A percentile compares a stretch with the other conserved stretches of the same genome.
Conservation (phyloP, 2,329 filamentous ascomycete species). For the Fusarium nelsonii region DNA sequence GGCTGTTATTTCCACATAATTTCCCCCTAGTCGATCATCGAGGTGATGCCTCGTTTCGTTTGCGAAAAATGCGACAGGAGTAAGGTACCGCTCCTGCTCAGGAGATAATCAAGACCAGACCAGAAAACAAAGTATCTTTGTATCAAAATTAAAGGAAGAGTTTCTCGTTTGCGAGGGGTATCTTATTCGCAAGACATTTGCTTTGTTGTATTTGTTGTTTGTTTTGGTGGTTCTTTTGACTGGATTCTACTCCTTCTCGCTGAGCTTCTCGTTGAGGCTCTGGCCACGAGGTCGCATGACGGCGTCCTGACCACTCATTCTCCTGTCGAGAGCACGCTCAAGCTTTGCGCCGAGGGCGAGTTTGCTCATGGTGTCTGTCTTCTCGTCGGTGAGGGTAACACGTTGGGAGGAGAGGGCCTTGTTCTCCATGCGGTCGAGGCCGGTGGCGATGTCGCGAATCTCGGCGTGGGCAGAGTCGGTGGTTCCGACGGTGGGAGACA, state of each 20-base stretch:
- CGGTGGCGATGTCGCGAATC: slow-evolving; percentile 78
- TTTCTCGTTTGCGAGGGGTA: slow-evolving; percentile 32
- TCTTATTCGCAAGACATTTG: slow-evolving; percentile 37
- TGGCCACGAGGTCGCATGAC: slow-evolving; percentile 74
- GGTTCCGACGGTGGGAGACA: slow-evolving; percentile 69
- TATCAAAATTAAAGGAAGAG: slow-evolving; percentile 13
- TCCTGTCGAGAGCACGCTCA: slow-evolving; percentile 84
- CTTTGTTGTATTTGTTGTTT: slow-evolving; percentile 7
- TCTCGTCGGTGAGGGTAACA: slow-evolving; percentile 77
- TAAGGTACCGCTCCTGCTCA: slow-evolving; percentile 2
- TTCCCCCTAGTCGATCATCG: slow-evolving; percentile 8
- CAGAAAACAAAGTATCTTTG: slow-evolving; percentile 15
- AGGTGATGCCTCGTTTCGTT: slow-evolving; percentile 15
- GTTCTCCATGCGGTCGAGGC: slow-evolving; percentile 90
- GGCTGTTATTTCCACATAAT: slow-evolving; percentile 19
- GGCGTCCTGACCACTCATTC: slow-evolving; percentile 91
- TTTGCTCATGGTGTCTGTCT: slow-evolving; percentile 85
- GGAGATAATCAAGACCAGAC: slow-evolving; percentile 7
- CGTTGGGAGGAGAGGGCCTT: slow-evolving; percentile 86
- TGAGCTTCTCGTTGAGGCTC: slow-evolving; percentile 54
- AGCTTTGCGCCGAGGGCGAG: slow-evolving; percentile 90
- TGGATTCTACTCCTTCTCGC: slow-evolving; percentile 39
- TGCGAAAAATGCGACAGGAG: slow-evolving; percentile 3
- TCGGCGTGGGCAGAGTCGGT: slow-evolving; percentile 68
- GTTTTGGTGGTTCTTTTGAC: slow-evolving; percentile 12